Conservation (phyloP, 2,329 filamentous ascomycete genomes). For the Geosmithia putterillii region DNA sequence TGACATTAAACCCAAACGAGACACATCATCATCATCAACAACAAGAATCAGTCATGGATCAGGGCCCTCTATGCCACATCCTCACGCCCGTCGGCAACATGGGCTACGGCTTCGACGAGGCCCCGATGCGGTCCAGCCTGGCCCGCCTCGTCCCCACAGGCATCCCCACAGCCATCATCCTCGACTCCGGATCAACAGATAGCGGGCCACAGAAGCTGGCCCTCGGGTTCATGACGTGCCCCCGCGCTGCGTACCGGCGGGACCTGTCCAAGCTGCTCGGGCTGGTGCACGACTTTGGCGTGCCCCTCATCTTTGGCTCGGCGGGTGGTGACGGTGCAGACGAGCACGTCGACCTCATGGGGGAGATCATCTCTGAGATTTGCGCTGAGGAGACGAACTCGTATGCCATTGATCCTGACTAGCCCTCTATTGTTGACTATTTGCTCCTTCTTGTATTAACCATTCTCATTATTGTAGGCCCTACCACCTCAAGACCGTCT, state of each 20-base stretch:
- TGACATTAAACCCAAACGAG: no score
- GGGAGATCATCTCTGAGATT: slow-evolving; percentile 23
- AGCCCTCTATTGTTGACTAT: neutral
- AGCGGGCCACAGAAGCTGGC: slow-evolving; percentile 27
- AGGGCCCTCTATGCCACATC: slow-evolving; percentile 24
- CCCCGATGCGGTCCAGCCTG: slow-evolving; percentile 12
- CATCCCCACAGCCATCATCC: slow-evolving; percentile 18
- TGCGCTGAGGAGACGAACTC: slow-evolving; percentile 9
- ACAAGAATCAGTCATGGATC: no score
- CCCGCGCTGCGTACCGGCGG: slow-evolving; percentile 23
- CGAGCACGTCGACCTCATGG: slow-evolving; percentile 24
- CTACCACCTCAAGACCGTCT: slow-evolving; percentile 15
- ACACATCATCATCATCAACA: no score
- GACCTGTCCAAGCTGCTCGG: slow-evolving; percentile 25
- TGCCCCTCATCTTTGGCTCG: slow-evolving; percentile 25
- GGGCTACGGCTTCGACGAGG: slow-evolving; percentile 31
- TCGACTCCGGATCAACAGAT: slow-evolving; percentile 22
- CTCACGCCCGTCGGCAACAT: slow-evolving; percentile 35
- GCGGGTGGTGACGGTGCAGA: slow-evolving; percentile 32
- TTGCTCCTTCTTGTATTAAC: neutral
- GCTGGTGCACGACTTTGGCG: slow-evolving; percentile 9
- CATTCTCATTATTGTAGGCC: neutral
- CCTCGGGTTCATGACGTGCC: slow-evolving; percentile 24
- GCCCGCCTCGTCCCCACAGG: slow-evolving; percentile 11
- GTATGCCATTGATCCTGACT: no score